Evolutionary conservation across 305 asterid species (phyloP), one percentile per base, ranked within the genome.

Genomic region (Withania somnifera): DNA sequence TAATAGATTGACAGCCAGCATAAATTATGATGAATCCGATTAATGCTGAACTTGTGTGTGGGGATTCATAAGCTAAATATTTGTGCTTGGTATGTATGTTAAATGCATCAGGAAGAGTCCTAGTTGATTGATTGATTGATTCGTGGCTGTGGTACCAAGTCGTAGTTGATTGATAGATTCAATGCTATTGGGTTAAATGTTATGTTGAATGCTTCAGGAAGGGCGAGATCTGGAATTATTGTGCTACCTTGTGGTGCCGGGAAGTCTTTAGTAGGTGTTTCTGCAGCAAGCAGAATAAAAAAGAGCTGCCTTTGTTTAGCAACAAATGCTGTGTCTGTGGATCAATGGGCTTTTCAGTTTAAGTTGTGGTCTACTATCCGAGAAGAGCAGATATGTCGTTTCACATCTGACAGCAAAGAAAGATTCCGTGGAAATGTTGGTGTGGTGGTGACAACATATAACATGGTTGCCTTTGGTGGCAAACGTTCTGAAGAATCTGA

Each of bases 161-260:
- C 68, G 11, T 26, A 63, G 22, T 63, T 64, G 26, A 32, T 64
- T 64, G 75, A 64, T 34, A 53, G 20, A 54, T 69, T 54, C 38
- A 47, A 53, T 51, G 56, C 84, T 69, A 80, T 81, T 47, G 50
- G 58, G 79, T 73, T 26, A 47, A 73, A 73, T 73, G 11, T 9
- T 73, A 47, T 73, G 79, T 24, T 73, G 4, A 73, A 73, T 73
- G 24, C 40, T 89, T 84, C 91, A 96, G 99, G 99, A 58, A 91
- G 99, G 86, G 99, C 98, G 6, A 93, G 99, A 61, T 95, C 99
- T 34, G 98, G 98, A 80, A 96, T 96, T 84, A 96, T 96, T 88
- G 99, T 96, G 86, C 93, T 96, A 51, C 99, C 99, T 4, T 96
- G 99, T 88, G 99, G 99, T 88, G 99, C 99, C 1, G 99, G 99